Evolutionary conservation across 768 basidiomycete species (phyloP), one percentile per base, ranked within the genome.

Genomic region (Hortiboletus campestris): DNA sequence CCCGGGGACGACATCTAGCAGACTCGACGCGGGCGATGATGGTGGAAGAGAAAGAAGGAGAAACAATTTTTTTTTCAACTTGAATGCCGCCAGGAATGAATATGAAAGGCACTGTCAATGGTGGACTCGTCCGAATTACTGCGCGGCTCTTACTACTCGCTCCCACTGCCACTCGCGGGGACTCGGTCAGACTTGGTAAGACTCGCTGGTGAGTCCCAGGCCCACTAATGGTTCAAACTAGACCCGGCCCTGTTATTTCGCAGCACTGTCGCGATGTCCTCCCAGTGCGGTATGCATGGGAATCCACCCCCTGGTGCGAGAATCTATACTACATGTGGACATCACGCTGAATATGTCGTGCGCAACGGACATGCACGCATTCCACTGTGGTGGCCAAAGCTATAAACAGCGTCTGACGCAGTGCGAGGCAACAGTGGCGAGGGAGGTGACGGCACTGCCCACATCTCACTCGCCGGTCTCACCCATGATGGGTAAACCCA

Each of bases 1-100:
- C 47, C 40, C 47, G 64, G 52, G 53, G 67, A 69, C 32, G 68
- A 68, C 61, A 62, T 65, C 48, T 28, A 46, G 59, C 39, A 49
- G 56, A 54, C 60, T 50, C 36, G 38, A 38, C 25, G 25, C 25
- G 25, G 25, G 25, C 25, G 25, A 50, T 64, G 67, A 2, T 66
- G 64, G 59, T 62, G 56, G 58, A 55, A 58, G 46, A 36, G 35
- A 51, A 52, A 28, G 29, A 44, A 34, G 32, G 47, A 42, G 38
- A 44, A 45, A 43, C 25, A 28, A 13, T 40, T 64, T 55, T 40
- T 53, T 54, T 53, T 62, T 58, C 46, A n/a, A 51, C 31, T n/a
- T 53, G 3, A 25, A 40, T 35, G 38, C 41, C 31, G 29, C 38
- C 53, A 36, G 28, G 46, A 32, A 35, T 17, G 49, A 32, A 50